These are phyloP conservation scores for Nepenthes mirabilis DNA, from an alignment of 148 eudicot genomes.

Conservation along the genomic window DNA sequence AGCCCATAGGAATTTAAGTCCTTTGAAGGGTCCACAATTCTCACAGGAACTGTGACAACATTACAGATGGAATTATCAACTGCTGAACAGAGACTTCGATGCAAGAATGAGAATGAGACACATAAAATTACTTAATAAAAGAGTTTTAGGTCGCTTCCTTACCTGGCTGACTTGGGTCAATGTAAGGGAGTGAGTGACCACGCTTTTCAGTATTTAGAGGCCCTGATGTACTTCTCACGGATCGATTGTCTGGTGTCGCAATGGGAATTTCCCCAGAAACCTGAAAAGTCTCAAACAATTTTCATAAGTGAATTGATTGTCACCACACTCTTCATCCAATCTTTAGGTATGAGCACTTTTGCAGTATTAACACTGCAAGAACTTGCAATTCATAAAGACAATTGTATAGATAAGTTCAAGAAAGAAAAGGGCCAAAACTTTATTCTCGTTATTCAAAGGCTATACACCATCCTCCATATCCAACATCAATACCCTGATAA, in stretches of 20 bases:
- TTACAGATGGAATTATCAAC: conserved; percentile 8
- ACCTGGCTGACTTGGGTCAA: conserved; percentile 96
- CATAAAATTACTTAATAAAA: not conserved
- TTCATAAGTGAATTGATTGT: conserved; percentile 3
- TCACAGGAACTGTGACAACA: conserved; percentile 64
- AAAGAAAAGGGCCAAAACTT: too few species aligned
- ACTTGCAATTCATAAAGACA: too few species aligned
- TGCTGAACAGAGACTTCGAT: not conserved
- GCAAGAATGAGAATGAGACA: conserved; percentile 2
- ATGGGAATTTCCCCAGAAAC: conserved; percentile 87
- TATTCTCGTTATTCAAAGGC: too few species aligned
- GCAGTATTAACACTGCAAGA: too few species aligned
- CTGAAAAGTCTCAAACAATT: conserved; percentile 21
- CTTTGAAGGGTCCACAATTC: conserved; percentile 95
- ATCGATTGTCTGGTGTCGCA: conserved; percentile 69
- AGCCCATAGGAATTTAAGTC: conserved; percentile 91
- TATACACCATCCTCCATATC: too few species aligned
- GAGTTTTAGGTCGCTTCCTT: conserved; percentile 2
- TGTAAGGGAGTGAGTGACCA: conserved; percentile 60
- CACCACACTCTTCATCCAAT: not conserved
- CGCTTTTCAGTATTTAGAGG: conserved; percentile 81
- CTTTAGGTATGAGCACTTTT: too few species aligned
- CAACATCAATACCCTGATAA: too few species aligned
- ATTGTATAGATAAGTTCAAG: too few species aligned
- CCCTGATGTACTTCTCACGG: conserved; percentile 89